Evolutionary conservation across 164 flowering plant genomes (phyloP).

Genomic region (Houttuynia cordata): DNA sequence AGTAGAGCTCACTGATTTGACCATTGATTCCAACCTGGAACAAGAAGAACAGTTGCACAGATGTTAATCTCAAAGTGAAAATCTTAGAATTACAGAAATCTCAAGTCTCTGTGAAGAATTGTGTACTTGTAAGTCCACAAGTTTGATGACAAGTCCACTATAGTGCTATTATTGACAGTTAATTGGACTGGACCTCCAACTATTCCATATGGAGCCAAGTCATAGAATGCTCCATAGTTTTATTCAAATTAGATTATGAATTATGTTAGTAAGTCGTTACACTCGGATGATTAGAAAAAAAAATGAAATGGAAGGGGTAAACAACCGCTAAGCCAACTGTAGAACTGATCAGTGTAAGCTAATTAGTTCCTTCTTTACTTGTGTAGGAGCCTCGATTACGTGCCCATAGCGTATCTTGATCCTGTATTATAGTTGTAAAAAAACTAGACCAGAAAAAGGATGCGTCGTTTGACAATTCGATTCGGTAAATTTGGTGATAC

Average conservation of each 20-base stretch:
- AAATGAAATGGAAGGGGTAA: too few relatives aligned
- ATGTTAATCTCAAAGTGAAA: slow-evolving; percentile 4
- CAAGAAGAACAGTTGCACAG: slow-evolving; percentile 36
- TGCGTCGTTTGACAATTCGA: too few relatives aligned
- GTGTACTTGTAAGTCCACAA: too few relatives aligned
- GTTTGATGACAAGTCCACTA: slow-evolving; percentile 38
- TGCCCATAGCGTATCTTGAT: background rate
- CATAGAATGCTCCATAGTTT: slow-evolving; percentile 45
- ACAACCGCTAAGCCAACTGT: slow-evolving; percentile 35
- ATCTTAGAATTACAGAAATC: too few relatives aligned
- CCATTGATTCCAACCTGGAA: slow-evolving; percentile 48
- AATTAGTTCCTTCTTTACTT: slow-evolving; percentile 24
- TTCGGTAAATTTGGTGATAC: slow-evolving; percentile 21
- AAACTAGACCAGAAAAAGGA: too few relatives aligned
- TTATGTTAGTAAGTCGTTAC: too few relatives aligned
- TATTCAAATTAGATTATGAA: too few relatives aligned
- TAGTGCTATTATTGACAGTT: slow-evolving; percentile 15
- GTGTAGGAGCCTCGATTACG: slow-evolving; percentile 22
- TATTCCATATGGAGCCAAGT: slow-evolving; percentile 25
- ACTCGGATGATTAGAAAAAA: too few relatives aligned
- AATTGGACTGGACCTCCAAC: slow-evolving; percentile 38
- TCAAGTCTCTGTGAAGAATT: background rate
- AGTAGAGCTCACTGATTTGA: slow-evolving; percentile 13
- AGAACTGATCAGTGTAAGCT: slow-evolving; percentile 41
- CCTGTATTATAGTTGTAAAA: too few relatives aligned